Percentiles rank a stretch among this genome's conserved stretches.
Evolutionary conservation across 305 asterid genomes (phyloP).

Genomic region (Rubia occidens): DNA sequence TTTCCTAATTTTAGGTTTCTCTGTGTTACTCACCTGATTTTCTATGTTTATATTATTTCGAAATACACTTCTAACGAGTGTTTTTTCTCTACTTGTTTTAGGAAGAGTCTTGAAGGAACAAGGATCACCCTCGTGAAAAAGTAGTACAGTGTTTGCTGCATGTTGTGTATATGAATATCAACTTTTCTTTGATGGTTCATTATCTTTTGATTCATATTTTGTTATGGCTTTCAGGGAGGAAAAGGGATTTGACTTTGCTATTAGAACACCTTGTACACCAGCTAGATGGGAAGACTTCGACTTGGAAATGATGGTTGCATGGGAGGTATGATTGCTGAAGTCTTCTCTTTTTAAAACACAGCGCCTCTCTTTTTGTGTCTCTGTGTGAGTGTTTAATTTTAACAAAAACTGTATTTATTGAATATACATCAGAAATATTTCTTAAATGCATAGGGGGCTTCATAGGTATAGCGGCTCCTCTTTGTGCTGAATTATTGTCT

Average conservation of each 20-base stretch:
- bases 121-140: conserved; percentile 62
- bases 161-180: conserved; percentile 2
- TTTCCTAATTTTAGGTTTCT: conserved; percentile 6
- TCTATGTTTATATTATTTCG: not conserved
- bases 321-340: conserved; percentile 61
- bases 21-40: not conserved
- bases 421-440: not conserved
- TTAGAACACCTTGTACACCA: conserved; percentile 73
- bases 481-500: not conserved
- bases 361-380: not conserved
- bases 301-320: conserved; percentile 84
- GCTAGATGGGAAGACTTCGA: conserved; percentile 91
- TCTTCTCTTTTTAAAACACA: not conserved
- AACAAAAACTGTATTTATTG: not conserved
- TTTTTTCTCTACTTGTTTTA: conserved; percentile 32
- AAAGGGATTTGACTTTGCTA: conserved; percentile 65
- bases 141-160: conserved; percentile 29
- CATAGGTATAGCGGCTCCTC: not conserved
- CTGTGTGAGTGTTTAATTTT: not conserved
- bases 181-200: not conserved
- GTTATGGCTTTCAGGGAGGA: conserved; percentile 42
- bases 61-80: not conserved
- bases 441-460: not conserved
- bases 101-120: conserved; percentile 91
- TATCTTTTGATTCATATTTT: conserved; percentile 11